phyloP scores from a whole-genome alignment of 345 rosid species.

The Pistacia vera region DNA sequence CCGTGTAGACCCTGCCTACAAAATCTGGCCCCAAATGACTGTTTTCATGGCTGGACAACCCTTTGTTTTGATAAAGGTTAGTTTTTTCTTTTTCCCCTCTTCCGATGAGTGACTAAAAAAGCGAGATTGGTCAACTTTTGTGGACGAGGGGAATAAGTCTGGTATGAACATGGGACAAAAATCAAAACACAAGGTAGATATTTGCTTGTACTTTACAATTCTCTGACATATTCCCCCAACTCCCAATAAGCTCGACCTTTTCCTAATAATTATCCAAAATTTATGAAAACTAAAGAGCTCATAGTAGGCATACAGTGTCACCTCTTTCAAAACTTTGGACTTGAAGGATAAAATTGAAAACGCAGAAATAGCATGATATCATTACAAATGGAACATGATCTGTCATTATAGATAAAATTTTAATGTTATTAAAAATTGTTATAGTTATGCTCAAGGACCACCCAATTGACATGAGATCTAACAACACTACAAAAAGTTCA shows the following conservation, averaged over 20 bases:
- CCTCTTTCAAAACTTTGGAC: not conserved
- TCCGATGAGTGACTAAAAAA: not conserved
- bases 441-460: not conserved
- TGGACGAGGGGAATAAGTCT: not conserved
- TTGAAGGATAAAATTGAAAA: slow-evolving; percentile 6
- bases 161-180: not conserved
- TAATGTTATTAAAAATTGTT: not conserved
- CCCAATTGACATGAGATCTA: not conserved
- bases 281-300: not conserved
- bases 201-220: not conserved
- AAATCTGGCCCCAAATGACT: not conserved
- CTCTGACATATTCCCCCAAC: not conserved
- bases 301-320: not conserved
- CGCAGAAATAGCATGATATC: not conserved
- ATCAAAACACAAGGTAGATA: not conserved
- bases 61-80: not conserved
- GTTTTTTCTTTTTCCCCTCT: not conserved
- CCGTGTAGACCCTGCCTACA: not conserved
- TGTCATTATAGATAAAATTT: not conserved
- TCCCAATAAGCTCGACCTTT: not conserved
- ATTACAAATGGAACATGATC: not conserved
- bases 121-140: not conserved
- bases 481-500: not conserved
- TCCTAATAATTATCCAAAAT: not conserved
- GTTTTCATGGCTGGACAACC: too few species aligned